These are phyloP conservation scores for Trichosanthes truncata DNA, from an alignment of 306 rosid species.

Conservation along the genomic window DNA sequence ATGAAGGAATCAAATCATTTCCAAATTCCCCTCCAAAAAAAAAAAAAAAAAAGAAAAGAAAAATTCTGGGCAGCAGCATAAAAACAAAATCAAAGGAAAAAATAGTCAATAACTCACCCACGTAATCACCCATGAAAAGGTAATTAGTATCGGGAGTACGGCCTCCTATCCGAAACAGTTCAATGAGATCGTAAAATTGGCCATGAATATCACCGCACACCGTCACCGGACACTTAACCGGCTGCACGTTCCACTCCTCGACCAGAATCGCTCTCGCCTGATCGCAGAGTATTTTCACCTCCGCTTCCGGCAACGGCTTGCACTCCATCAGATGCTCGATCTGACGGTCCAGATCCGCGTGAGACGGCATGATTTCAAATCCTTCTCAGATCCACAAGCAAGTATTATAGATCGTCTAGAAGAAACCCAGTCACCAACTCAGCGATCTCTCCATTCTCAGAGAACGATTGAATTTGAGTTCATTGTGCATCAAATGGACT, in stretches of 20 bases:
- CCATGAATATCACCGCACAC: constrained; percentile 97
- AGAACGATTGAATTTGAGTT: neutral
- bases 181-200: constrained; percentile 95
- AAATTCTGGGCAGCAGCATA: neutral
- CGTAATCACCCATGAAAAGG: constrained; percentile 97
- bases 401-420: constrained; percentile 4
- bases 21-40: neutral
- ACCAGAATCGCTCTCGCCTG: constrained; percentile 91
- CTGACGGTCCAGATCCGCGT: constrained; percentile 99
- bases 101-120: constrained; percentile 42
- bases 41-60: neutral
- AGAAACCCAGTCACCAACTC: constrained; percentile 13
- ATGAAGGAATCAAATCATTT: neutral
- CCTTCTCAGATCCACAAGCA: constrained; percentile 40
- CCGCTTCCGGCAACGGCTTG: constrained; percentile 85
- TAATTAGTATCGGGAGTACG: constrained; percentile 89
- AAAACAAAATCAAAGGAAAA: neutral
- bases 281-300: constrained; percentile 85
- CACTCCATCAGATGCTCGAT: constrained; percentile 97
- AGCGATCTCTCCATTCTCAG: constrained; percentile 10
- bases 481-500: neutral
- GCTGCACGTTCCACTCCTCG: constrained; percentile 98
- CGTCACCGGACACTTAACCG: constrained; percentile 96
- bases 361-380: constrained; percentile 69
- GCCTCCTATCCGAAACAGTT: constrained; percentile 95